A percentile compares a stretch with the other conserved stretches of the same genome.
Evolutionary conservation across 1,139 yeast genomes (phyloP).

Genomic region (Magnusiomyces paraingens): DNA sequence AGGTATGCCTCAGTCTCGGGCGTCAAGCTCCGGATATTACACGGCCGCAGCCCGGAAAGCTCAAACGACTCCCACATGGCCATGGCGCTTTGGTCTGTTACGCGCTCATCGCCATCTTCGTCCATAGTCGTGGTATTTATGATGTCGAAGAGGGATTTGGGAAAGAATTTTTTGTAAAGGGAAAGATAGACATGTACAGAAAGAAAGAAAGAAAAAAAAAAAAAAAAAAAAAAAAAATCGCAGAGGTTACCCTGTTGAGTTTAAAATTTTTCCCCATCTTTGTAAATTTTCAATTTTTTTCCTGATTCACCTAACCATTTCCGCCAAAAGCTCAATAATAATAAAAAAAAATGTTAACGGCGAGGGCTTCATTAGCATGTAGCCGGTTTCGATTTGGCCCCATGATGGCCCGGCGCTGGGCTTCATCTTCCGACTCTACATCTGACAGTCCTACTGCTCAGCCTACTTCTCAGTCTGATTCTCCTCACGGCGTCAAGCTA

Average conservation of each 20-base stretch:
- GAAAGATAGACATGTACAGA: background rate
- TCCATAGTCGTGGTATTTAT: background rate
- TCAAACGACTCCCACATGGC: no score
- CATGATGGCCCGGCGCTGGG: conserved; percentile 1
- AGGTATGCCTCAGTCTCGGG: no score
- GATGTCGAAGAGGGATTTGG: background rate
- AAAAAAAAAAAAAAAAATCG: background rate
- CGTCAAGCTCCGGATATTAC: no score
- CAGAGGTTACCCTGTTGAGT: background rate
- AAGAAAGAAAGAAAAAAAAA: background rate
- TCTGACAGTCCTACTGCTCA: background rate
- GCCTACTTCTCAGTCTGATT: background rate
- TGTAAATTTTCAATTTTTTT: no score
- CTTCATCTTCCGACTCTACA: background rate
- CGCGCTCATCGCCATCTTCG: background rate
- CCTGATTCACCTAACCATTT: no score
- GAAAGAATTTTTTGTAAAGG: background rate
- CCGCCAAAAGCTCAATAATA: no score
- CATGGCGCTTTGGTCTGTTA: background rate
- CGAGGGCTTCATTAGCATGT: no score
- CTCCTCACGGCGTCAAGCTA: conserved; percentile 13
- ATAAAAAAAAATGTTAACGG: no score
- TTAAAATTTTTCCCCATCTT: background rate
- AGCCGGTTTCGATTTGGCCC: no score
- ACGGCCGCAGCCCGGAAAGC: no score